Evolutionary conservation across 73 alveolate species (phyloP).

Genomic region (Urostyla sp.): DNA sequence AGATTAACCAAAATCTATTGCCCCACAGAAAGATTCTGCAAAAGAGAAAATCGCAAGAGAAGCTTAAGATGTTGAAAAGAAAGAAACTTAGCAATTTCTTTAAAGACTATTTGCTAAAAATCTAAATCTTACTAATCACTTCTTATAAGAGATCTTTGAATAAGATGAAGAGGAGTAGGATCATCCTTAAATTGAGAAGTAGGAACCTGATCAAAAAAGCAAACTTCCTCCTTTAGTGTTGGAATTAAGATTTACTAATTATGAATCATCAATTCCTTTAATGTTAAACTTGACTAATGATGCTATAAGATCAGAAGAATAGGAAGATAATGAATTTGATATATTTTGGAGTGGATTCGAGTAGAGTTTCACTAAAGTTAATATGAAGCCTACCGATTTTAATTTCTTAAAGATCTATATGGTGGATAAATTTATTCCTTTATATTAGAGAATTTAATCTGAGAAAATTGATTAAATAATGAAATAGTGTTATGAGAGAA

Average conservation of each 20-base stretch:
- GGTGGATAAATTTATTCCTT: slow-evolving; percentile 11
- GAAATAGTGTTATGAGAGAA: slow-evolving; percentile 12
- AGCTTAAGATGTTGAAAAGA: background rate
- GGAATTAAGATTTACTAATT: slow-evolving; percentile 27
- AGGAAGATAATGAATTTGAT: too few relatives aligned
- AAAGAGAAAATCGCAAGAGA: background rate
- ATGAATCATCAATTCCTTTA: slow-evolving; percentile 18
- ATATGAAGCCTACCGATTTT: slow-evolving; percentile 28
- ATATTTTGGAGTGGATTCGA: slow-evolving; percentile 30
- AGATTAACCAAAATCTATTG: too few relatives aligned
- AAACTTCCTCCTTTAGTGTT: too few relatives aligned
- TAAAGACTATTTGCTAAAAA: background rate
- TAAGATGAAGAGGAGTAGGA: background rate
- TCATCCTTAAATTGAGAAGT: background rate
- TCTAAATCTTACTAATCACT: slow-evolving; percentile 15
- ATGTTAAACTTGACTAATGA: background rate
- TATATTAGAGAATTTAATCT: background rate
- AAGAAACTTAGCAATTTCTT: background rate
- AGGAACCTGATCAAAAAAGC: background rate
- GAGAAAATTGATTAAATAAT: slow-evolving; percentile 10
- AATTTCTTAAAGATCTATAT: slow-evolving; percentile 22
- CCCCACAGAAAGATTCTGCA: background rate
- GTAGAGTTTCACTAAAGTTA: background rate
- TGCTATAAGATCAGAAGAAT: slow-evolving; percentile 1
- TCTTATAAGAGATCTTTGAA: slow-evolving; percentile 15